Base-by-base conservation (phyloP, 192 early-diverging fungal genomes). In the Backusella macrospora region DNA sequence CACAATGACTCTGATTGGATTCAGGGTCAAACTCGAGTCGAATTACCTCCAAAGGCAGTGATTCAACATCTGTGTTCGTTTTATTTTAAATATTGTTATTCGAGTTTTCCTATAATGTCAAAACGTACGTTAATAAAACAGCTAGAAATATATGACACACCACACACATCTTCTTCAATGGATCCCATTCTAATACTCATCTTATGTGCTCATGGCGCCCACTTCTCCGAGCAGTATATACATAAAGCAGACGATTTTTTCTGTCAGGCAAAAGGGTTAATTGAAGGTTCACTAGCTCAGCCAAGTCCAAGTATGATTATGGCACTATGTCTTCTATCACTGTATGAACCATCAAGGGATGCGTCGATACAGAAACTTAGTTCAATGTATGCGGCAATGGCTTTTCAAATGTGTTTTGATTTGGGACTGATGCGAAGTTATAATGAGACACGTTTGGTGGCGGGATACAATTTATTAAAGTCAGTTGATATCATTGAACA, bases 181-280 rank as follows among this genome's bases (percentile, higher is more conserved):
- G 68, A 73, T 29, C 80, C 80, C 6, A 47, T 78, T 1, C 42
- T 82, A 9, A 40, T 82, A 16, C 69, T 68, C n/a, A 62, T 68
- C 13, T 70, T 82, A 59, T 82, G 73, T 40, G 80, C 80, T 2
- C 77, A 82, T 59, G 80, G 70, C 4, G 66, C 80, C 10, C 59
- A 69, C 10, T 47, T 47, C 44, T 18, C 64, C 34, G 39, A 70
- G 12, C 64, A 72, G 12, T 38, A 37, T 6, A 26, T 37, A 3
- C n/a, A 48, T n/a, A 44, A 64, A 1, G 43, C 70, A 5, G 65
- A 76, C 45, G 66, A 65, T 5, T 80, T 68, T 59, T 80, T 72
- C 65, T 52, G 76, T 14, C 79, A 74, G 39, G 74, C 79, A n/a
- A 75, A 76, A 45, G 38, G 34, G 0, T 55, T 76, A 4, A 39